phyloP scores from a whole-genome alignment of 768 basidiomycete genomes.

The Lactifluus rugatus region DNA sequence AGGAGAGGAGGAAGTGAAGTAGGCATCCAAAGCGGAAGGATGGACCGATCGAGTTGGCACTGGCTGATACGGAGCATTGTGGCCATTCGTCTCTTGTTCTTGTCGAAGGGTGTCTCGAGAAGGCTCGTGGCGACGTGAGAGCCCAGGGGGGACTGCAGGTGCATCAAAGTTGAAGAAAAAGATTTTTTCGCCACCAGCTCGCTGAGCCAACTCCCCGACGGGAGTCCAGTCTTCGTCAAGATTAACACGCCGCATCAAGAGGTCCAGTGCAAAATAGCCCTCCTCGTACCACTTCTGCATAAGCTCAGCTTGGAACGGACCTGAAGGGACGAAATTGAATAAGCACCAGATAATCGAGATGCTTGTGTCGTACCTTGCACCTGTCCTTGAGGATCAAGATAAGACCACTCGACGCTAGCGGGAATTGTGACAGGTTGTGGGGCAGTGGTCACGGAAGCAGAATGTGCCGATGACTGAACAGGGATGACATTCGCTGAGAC shows the following conservation, averaged over 20 bases:
- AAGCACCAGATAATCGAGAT: not conserved
- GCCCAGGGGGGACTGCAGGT: constrained; percentile 42
- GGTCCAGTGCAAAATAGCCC: constrained; percentile 75
- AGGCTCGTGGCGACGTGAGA: constrained; percentile 40
- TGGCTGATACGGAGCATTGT: constrained; percentile 56
- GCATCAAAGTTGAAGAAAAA: constrained; percentile 47
- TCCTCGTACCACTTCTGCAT: constrained; percentile 96
- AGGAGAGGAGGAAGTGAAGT: constrained; percentile 42
- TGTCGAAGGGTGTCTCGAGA: constrained; percentile 35
- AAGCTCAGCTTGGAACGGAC: constrained; percentile 77
- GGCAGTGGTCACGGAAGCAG: not conserved
- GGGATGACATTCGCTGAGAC: not conserved
- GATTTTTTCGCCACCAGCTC: constrained; percentile 46
- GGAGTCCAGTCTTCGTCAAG: constrained; percentile 59
- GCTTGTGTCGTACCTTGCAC: constrained; percentile 58
- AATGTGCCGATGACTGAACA: not conserved
- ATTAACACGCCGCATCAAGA: constrained; percentile 76
- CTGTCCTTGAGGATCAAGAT: constrained; percentile 86
- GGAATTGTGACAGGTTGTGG: constrained; percentile 46
- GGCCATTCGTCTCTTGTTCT: constrained; percentile 30
- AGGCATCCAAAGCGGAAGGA: constrained; percentile 57
- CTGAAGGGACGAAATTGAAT: constrained; percentile 31
- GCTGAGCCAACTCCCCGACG: constrained; percentile 48
- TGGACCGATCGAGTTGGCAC: constrained; percentile 51
- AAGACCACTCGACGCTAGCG: constrained; percentile 73